A percentile compares a stretch with the other conserved stretches of the same genome.
These are phyloP conservation scores for Paramecium tetraurelia DNA, from an alignment of 73 alveolate species.

Conservation along the genomic window DNA sequence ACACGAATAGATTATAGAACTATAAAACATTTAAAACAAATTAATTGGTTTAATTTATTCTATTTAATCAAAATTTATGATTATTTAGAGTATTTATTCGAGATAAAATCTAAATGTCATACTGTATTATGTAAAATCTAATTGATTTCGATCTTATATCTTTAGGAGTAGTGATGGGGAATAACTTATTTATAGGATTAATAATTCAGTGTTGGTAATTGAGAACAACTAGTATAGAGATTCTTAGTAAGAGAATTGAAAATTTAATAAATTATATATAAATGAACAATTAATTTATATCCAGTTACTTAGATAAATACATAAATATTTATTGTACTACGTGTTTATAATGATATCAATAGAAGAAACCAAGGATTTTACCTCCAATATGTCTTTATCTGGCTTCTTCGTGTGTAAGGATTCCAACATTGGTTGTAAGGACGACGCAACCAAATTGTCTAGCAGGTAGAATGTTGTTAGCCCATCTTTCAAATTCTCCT, in stretches of 20 bases:
- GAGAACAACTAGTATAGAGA: too few relatives aligned
- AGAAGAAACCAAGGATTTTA: conserved; percentile 97
- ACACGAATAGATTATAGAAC: too few relatives aligned
- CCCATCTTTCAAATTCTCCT: conserved; percentile 81
- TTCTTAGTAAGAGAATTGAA: background rate
- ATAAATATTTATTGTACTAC: background rate
- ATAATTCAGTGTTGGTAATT: too few relatives aligned
- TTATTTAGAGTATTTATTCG: background rate
- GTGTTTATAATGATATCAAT: conserved; percentile 66
- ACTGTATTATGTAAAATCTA: background rate
- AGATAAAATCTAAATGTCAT: background rate
- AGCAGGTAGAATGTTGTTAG: conserved; percentile 91
- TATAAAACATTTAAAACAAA: background rate
- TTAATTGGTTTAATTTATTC: background rate
- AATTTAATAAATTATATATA: background rate
- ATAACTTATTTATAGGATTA: too few relatives aligned
- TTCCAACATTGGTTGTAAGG: conserved; percentile 95
- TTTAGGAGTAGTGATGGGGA: background rate
- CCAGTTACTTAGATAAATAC: background rate
- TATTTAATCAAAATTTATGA: too few relatives aligned
- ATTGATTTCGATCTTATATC: background rate
- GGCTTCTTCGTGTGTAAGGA: conserved; percentile 84
- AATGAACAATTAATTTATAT: background rate
- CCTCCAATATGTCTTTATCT: conserved; percentile 97
- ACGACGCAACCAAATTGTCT: conserved; percentile 96